Conservation (phyloP, 768 basidiomycete genomes). For the Phlegmacium glaucopus region DNA sequence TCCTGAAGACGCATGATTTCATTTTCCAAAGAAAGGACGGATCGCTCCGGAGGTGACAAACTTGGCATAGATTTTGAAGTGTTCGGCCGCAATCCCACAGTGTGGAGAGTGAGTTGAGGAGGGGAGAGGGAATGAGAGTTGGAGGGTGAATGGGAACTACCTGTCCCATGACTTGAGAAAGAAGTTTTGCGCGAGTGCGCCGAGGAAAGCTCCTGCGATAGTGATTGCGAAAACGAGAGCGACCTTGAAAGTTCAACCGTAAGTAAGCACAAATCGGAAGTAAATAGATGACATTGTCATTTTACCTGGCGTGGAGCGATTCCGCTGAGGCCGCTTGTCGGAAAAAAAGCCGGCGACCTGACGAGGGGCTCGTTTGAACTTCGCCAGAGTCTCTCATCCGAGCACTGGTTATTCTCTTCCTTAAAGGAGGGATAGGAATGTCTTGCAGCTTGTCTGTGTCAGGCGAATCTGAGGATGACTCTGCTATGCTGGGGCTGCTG, state of each 20-base stretch:
- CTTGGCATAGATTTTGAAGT: constrained; percentile 55
- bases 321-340: constrained; percentile 83
- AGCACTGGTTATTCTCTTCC: constrained; percentile 51
- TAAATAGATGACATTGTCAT: constrained; percentile 6
- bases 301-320: constrained; percentile 82
- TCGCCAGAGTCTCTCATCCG: constrained; percentile 50
- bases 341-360: constrained; percentile 77
- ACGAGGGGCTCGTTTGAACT: constrained; percentile 42
- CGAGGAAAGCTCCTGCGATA: constrained; percentile 95
- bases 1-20: constrained; percentile 96
- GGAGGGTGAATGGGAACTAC: constrained; percentile 60
- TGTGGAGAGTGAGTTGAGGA: constrained; percentile 40
- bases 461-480: constrained; percentile 34
- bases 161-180: constrained; percentile 70
- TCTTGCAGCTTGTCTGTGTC: constrained; percentile 40
- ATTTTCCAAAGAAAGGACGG: constrained; percentile 81
- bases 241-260: constrained; percentile 48
- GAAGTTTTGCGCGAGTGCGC: constrained; percentile 83
- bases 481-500: constrained; percentile 40
- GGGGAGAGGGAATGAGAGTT: constrained; percentile 56
- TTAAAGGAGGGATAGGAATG: constrained; percentile 32
- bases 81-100: constrained; percentile 44
- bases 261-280: constrained; percentile 12
- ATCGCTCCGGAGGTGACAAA: constrained; percentile 57
- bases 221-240: constrained; percentile 90